A percentile compares a stretch with the other conserved stretches of the same genome.
These are phyloP conservation scores for Aspergillus clavatus DNA, from an alignment of 2,329 filamentous ascomycete genomes.

Conservation along the genomic window DNA sequence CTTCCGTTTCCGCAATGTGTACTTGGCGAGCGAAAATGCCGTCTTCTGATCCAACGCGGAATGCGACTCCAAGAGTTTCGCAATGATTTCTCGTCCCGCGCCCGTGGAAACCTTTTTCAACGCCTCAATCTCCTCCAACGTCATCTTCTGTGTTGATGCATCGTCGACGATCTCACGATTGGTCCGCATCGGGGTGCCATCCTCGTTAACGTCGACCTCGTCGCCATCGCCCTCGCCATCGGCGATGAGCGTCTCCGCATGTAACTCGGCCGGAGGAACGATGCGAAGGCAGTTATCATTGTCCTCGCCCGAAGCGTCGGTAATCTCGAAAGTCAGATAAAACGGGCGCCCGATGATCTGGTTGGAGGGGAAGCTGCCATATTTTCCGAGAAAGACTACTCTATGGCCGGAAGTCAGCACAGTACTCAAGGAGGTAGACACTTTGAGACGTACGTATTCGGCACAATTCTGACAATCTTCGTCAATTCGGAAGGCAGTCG, in stretches of 20 bases:
- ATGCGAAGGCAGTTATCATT: slow-evolving; percentile 65
- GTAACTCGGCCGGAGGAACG: slow-evolving; percentile 74
- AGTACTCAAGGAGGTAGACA: slow-evolving; percentile 30
- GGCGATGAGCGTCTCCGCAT: slow-evolving; percentile 66
- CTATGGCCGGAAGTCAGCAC: slow-evolving; percentile 44
- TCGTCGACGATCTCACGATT: slow-evolving; percentile 62
- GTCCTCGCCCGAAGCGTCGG: slow-evolving; percentile 63
- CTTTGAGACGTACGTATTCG: slow-evolving; percentile 66
- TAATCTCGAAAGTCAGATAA: slow-evolving; percentile 84
- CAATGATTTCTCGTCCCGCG: slow-evolving; percentile 82
- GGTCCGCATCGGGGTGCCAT: slow-evolving; percentile 52
- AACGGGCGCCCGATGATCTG: slow-evolving; percentile 87
- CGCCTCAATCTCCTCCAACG: slow-evolving; percentile 65
- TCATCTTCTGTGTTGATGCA: slow-evolving; percentile 67
- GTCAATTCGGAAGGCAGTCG: slow-evolving; percentile 51
- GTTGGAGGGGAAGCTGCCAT: slow-evolving; percentile 84
- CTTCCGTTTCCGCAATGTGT: slow-evolving; percentile 86
- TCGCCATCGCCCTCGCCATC: slow-evolving; percentile 39
- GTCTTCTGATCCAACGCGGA: slow-evolving; percentile 91
- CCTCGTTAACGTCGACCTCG: slow-evolving; percentile 27
- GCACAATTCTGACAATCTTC: slow-evolving; percentile 55
- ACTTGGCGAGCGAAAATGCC: slow-evolving; percentile 87
- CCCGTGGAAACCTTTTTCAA: slow-evolving; percentile 68
- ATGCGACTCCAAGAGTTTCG: slow-evolving; percentile 87
- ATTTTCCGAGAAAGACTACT: slow-evolving; percentile 84